Evolutionary conservation across 2,329 filamentous ascomycete genomes (phyloP).

Genomic region (Aspergillus puulaauensis): DNA sequence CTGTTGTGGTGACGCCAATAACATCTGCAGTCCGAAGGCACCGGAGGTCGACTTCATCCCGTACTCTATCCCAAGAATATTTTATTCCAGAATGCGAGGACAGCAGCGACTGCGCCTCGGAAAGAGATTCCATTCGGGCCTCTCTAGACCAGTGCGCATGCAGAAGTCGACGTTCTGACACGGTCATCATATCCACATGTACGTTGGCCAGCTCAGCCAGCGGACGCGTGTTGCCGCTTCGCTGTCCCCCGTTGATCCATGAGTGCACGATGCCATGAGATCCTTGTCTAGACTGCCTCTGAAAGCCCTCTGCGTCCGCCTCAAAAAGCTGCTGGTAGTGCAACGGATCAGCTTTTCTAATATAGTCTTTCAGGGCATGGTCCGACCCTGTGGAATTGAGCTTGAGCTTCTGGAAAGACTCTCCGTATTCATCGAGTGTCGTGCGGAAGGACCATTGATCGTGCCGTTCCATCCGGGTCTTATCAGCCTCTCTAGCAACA

Average conservation of each 20-base stretch:
- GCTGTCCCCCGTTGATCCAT: conserved; percentile 20
- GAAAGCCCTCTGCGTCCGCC: conserved; percentile 3
- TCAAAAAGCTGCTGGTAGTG: conserved; percentile 6
- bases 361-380: background rate
- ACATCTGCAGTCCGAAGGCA: conserved; percentile 44
- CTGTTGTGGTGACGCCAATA: conserved; percentile 56
- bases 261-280: conserved; percentile 11
- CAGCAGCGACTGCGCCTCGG: conserved; percentile 5
- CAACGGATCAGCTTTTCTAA: background rate
- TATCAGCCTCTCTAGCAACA: conserved; percentile 26
- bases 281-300: background rate
- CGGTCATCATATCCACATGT: conserved; percentile 21
- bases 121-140: background rate
- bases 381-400: background rate
- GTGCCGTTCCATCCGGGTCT: background rate
- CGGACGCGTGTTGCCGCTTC: conserved; percentile 4
- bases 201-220: conserved; percentile 9
- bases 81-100: conserved; percentile 12
- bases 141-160: conserved; percentile 30
- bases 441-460: background rate
- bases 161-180: conserved; percentile 24
- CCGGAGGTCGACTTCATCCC: conserved; percentile 27
- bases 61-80: conserved; percentile 16
- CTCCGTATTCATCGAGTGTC: background rate
- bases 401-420: background rate